These are phyloP conservation scores for Akanthomyces muscarius DNA, from an alignment of 2,329 filamentous ascomycete species.

Conservation along the genomic window DNA sequence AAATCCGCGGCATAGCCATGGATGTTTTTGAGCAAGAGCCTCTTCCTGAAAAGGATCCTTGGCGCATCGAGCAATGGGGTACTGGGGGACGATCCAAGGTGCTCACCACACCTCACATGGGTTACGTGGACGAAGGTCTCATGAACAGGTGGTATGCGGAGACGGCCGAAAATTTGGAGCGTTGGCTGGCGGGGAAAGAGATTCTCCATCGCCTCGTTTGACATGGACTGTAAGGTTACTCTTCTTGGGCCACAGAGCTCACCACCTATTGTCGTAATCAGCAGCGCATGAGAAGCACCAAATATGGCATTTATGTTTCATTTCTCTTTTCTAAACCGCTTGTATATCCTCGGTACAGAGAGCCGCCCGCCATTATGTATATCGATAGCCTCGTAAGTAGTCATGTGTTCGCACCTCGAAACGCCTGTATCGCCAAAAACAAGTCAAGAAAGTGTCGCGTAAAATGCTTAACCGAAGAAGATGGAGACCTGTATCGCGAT, in stretches of 20 bases:
- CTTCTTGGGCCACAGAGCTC: no score
- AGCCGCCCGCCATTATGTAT: slow-evolving; percentile 13
- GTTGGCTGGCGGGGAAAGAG: slow-evolving; percentile 37
- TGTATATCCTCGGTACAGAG: background rate
- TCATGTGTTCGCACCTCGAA: slow-evolving; percentile 14
- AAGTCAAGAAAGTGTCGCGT: slow-evolving; percentile 4
- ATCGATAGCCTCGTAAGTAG: slow-evolving; percentile 15
- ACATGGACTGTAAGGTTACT: background rate
- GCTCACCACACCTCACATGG: slow-evolving; percentile 68
- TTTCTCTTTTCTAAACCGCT: background rate
- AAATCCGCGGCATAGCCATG: slow-evolving; percentile 62
- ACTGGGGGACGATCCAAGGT: slow-evolving; percentile 55
- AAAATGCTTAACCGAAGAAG: slow-evolving; percentile 35
- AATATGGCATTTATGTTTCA: background rate
- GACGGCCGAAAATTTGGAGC: slow-evolving; percentile 58
- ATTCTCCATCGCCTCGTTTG: slow-evolving; percentile 20
- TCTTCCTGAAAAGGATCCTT: slow-evolving; percentile 59
- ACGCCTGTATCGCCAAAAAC: slow-evolving; percentile 11
- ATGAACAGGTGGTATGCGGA: slow-evolving; percentile 64
- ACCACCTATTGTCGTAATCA: background rate
- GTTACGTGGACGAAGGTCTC: slow-evolving; percentile 65
- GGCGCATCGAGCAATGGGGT: slow-evolving; percentile 64
- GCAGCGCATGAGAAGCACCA: background rate
- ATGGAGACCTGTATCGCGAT: slow-evolving; percentile 31
- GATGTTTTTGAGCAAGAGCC: slow-evolving; percentile 75